Evolutionary conservation across 1,139 yeast genomes (phyloP), one percentile per base, ranked within the genome.

Genomic region (Pichia sp.): DNA sequence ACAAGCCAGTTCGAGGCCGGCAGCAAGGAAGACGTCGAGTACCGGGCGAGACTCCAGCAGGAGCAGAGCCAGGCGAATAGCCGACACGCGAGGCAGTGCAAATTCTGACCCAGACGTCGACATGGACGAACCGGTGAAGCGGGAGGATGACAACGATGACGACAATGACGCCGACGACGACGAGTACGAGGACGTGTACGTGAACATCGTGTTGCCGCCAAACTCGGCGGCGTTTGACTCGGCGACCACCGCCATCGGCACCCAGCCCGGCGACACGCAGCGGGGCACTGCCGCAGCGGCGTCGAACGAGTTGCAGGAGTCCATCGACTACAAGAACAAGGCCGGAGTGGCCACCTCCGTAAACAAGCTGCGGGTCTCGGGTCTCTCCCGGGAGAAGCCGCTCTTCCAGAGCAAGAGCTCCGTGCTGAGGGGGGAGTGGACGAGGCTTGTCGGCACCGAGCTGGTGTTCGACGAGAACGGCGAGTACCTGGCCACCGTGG

Each of bases 361-460:
- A 1, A 70, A 71, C 32, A 60, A 53, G 32, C 62, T 82, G 41
- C 83, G 81, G 59, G 69, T 77, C 19, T 75, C 84, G 8, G 85
- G 85, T 0, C 65, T 84, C 32, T 80, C 79, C 15, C 70, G 76
- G 8, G 73, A 73, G 23, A 66, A 69, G 23, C 90, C 90, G 2
- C 63, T 83, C 38, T 72, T 84, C 45, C 78, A 78, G 60, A 70
- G 82, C 8, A 84, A 84, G 44, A 76, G 78, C 53, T 73, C 73
- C 16, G 72, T 89, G 3, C 88, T 83, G 67, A 82, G 83, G 65
- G 95, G 96, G 1, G 74, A 76, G 42, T 93, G 98, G 97, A 76
- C 79, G 50, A 80, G 80, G 57, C 71, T 89, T 11, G 84, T 89
- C 1, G 99, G 99, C 0, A 87, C 96, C 0, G 97, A 92, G 64